Conservation (phyloP, 768 basidiomycete genomes). For the Boletus rubropictus region DNA sequence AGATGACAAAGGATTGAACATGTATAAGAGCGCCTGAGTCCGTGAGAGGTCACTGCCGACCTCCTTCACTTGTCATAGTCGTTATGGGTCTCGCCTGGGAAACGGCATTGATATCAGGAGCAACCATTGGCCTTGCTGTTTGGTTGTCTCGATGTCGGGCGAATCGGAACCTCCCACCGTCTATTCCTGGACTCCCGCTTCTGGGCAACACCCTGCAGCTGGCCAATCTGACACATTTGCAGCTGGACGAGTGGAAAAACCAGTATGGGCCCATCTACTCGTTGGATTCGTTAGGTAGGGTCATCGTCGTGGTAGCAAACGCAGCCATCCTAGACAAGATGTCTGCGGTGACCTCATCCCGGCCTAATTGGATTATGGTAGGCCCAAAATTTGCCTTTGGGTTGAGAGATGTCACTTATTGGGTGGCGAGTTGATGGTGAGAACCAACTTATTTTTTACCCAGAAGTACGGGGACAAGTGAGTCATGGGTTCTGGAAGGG, state of each 20-base stretch:
- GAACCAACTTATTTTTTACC: conserved; percentile 1
- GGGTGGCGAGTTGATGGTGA: conserved; percentile 5
- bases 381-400: background rate
- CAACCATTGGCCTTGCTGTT: background rate
- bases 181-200: conserved; percentile 4
- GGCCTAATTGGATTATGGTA: conserved; percentile 11
- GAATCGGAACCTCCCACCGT: conserved; percentile 3
- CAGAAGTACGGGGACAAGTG: conserved; percentile 10
- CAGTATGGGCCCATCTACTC: conserved; percentile 8
- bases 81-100: background rate
- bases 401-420: background rate
- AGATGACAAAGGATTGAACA: background rate
- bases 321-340: conserved; percentile 6
- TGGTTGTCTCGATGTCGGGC: background rate
- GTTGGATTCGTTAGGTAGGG: conserved; percentile 1
- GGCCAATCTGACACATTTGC: conserved; percentile 3
- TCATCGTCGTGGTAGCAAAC: conserved; percentile 11
- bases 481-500: background rate
- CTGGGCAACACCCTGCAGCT: conserved; percentile 4
- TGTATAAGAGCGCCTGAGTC: background rate
- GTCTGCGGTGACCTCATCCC: conserved; percentile 6
- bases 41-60: background rate
- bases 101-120: conserved; percentile 1
- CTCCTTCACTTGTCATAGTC: background rate
- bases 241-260: conserved; percentile 10